Conservation (phyloP, 176 grass and related monocot genomes). For the Cenchrus americanus region DNA sequence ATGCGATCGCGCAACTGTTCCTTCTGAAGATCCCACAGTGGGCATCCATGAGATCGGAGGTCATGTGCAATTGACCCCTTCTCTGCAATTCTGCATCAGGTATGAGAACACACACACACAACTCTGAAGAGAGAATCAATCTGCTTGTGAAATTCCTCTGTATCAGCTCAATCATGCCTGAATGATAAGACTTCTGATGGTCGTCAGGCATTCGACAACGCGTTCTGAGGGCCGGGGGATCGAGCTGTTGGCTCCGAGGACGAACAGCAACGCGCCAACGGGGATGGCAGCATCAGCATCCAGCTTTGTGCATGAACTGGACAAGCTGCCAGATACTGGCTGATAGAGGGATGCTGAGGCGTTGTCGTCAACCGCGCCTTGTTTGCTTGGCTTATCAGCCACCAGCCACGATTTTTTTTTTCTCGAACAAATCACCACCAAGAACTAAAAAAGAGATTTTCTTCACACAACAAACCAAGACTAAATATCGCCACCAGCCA, state of each 20-base stretch:
- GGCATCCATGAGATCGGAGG: background rate
- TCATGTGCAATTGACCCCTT: background rate
- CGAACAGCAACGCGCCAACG: constrained; percentile 34
- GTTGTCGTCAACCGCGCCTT: constrained; percentile 35
- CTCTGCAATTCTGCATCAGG: constrained; percentile 19
- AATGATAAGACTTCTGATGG: constrained; percentile 41
- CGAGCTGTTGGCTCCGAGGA: constrained; percentile 33
- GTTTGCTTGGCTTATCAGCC: no score
- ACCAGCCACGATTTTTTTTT: no score
- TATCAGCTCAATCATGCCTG: constrained; percentile 35
- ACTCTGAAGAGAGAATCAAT: constrained; percentile 15
- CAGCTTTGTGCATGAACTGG: constrained; percentile 35
- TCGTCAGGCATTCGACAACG: constrained; percentile 35
- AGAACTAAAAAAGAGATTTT: no score
- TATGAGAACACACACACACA: background rate
- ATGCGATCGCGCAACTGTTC: background rate
- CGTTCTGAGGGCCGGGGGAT: background rate
- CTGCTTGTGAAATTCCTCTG: constrained; percentile 2
- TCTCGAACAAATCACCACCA: no score
- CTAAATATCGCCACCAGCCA: no score
- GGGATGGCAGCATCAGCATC: constrained; percentile 14
- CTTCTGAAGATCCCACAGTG: constrained; percentile 6
- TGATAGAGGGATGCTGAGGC: constrained; percentile 16
- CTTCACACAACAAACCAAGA: no score
- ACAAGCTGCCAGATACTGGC: constrained; percentile 20